These are phyloP conservation scores for Trichoderma gracile DNA, from an alignment of 2,329 filamentous ascomycete genomes.

Conservation along the genomic window DNA sequence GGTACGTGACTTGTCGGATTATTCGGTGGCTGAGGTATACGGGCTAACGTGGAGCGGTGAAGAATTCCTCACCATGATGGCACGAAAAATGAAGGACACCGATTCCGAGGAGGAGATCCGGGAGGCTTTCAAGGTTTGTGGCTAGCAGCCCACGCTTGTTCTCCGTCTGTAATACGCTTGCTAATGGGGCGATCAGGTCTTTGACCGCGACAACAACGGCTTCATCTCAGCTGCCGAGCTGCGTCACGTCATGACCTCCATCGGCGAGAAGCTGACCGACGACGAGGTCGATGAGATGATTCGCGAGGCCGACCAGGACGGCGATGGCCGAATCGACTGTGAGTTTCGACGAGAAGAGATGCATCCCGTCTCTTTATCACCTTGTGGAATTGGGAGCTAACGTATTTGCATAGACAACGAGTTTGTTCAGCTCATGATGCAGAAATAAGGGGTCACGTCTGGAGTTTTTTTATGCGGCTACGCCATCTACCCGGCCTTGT, in stretches of 20 bases:
- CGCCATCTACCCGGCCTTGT: conserved; percentile 19
- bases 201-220: conserved; percentile 88
- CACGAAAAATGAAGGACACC: conserved; percentile 91
- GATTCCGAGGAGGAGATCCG: conserved; percentile 89
- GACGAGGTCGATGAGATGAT: conserved; percentile 95
- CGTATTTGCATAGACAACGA: conserved; percentile 67
- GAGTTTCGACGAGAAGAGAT: conserved; percentile 40
- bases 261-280: conserved; percentile 87
- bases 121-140: conserved; percentile 76
- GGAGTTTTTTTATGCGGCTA: conserved; percentile 23
- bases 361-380: not conserved
- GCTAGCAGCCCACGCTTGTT: not conserved
- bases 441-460: conserved; percentile 64
- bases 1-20: conserved; percentile 54
- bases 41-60: conserved; percentile 26
- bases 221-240: conserved; percentile 88
- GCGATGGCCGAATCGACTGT: conserved; percentile 88
- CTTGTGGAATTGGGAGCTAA: not conserved
- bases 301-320: conserved; percentile 85
- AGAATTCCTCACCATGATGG: conserved; percentile 95
- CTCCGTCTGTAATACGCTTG: too few relatives aligned
- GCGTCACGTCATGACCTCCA: conserved; percentile 89
- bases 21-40: not conserved
- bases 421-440: conserved; percentile 94
- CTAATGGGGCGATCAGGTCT: conserved; percentile 52